A percentile compares a stretch with the other conserved stretches of the same genome.
Conservation (phyloP, 1,284 basidiomycete genomes). For the Ustilago trichophora region DNA sequence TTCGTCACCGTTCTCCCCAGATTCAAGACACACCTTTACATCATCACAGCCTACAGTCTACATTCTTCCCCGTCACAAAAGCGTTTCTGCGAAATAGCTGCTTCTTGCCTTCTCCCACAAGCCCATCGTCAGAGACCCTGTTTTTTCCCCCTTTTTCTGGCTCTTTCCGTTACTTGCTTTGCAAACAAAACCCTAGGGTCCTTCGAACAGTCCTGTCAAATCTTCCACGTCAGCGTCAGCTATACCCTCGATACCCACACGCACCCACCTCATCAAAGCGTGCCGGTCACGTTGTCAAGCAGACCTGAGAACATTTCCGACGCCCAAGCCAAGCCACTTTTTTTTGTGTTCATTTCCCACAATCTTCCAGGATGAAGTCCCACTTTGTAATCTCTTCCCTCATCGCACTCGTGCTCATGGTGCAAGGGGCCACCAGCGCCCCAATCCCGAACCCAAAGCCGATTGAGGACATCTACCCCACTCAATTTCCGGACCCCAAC, state of each 20-base stretch:
- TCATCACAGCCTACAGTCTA: background rate
- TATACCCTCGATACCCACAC: too few species aligned
- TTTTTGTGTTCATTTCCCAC: background rate
- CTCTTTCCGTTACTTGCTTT: background rate
- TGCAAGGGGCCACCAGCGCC: background rate
- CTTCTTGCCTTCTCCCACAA: background rate
- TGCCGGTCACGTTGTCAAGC: conserved; percentile 4
- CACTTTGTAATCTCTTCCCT: background rate
- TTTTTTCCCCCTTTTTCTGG: background rate
- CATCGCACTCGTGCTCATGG: background rate
- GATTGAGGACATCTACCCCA: conserved; percentile 33
- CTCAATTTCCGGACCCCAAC: conserved; percentile 17
- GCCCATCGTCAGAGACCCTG: background rate
- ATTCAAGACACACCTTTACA: background rate
- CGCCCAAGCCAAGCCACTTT: too few species aligned
- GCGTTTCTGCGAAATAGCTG: too few species aligned
- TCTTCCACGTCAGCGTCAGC: too few species aligned
- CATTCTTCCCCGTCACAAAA: too few species aligned
- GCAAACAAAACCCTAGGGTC: background rate
- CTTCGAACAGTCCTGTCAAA: too few species aligned
- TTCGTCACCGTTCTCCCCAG: background rate
- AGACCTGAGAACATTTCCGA: background rate
- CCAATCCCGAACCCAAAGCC: conserved; percentile 30
- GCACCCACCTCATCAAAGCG: background rate
- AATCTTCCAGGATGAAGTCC: conserved; percentile 17